Conservation (phyloP, 257 asterid species). For the Orobanche coerulescens region DNA sequence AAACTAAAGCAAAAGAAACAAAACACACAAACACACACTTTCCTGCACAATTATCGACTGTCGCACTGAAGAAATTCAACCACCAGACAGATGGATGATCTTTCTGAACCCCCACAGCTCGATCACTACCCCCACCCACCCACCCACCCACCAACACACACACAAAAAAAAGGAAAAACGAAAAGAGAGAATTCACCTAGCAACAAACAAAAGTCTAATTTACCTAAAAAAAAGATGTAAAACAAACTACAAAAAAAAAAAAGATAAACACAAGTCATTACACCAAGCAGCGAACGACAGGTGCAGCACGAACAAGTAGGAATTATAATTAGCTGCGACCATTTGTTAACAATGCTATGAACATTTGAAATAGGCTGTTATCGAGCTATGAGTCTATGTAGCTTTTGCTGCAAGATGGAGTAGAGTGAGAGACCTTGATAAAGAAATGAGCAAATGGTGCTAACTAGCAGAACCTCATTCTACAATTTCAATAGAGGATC, state of each 20-base stretch:
- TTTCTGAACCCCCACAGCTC: background rate
- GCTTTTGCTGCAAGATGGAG: background rate
- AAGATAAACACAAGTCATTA: no score
- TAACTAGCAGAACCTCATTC: background rate
- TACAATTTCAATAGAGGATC: background rate
- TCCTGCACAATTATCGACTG: background rate
- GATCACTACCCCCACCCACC: no score
- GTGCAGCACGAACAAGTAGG: no score
- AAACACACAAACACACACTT: background rate
- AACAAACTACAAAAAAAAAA: no score
- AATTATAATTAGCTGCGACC: background rate
- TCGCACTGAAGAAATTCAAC: conserved; percentile 9
- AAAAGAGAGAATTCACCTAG: no score
- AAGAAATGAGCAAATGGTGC: no score
- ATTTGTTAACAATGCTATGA: background rate
- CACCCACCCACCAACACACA: background rate
- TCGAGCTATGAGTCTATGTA: background rate
- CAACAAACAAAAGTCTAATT: no score
- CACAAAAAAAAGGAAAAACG: background rate
- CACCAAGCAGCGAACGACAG: no score
- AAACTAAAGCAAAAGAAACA: background rate
- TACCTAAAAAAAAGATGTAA: no score
- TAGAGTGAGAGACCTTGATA: background rate
- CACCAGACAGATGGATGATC: background rate
- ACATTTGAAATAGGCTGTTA: background rate